Evolutionary conservation across 1,139 yeast species (phyloP).

Genomic region (Yamadazyma pseudoaaseri): DNA sequence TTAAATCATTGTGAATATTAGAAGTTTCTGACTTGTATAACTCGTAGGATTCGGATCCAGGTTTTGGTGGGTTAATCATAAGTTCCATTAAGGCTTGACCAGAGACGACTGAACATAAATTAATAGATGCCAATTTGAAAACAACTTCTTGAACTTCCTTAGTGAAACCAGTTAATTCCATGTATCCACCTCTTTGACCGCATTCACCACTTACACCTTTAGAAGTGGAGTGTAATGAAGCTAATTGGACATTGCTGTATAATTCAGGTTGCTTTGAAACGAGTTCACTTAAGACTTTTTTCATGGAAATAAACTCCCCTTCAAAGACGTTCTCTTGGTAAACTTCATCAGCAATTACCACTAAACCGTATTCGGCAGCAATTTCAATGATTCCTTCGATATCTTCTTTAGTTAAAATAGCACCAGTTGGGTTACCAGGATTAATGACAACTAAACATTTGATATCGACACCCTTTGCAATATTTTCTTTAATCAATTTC

Average conservation of each 20-base stretch:
- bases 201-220: slow-evolving; percentile 98
- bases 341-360: slow-evolving; percentile 96
- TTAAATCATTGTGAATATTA: slow-evolving; percentile 60
- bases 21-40: slow-evolving; percentile 60
- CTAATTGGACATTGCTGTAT: slow-evolving; percentile 78
- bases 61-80: slow-evolving; percentile 87
- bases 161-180: slow-evolving; percentile 85
- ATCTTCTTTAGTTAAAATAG: slow-evolving; percentile 63
- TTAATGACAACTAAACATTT: slow-evolving; percentile 88
- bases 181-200: slow-evolving; percentile 98
- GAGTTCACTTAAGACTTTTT: slow-evolving; percentile 64
- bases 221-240: slow-evolving; percentile 92
- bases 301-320: slow-evolving; percentile 65
- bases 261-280: slow-evolving; percentile 50
- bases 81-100: slow-evolving; percentile 92
- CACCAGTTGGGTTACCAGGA: slow-evolving; percentile 98
- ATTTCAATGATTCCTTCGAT: slow-evolving; percentile 70
- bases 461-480: slow-evolving; percentile 57
- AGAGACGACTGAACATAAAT: slow-evolving; percentile 88
- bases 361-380: slow-evolving; percentile 82
- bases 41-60: slow-evolving; percentile 75
- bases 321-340: slow-evolving; percentile 88
- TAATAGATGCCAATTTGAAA: slow-evolving; percentile 83
- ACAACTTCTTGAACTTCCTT: slow-evolving; percentile 67
- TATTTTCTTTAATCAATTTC: slow-evolving; percentile 50